These are phyloP conservation scores for Chenopodium formosanum DNA, from an alignment of 148 eudicot species.

Conservation along the genomic window DNA sequence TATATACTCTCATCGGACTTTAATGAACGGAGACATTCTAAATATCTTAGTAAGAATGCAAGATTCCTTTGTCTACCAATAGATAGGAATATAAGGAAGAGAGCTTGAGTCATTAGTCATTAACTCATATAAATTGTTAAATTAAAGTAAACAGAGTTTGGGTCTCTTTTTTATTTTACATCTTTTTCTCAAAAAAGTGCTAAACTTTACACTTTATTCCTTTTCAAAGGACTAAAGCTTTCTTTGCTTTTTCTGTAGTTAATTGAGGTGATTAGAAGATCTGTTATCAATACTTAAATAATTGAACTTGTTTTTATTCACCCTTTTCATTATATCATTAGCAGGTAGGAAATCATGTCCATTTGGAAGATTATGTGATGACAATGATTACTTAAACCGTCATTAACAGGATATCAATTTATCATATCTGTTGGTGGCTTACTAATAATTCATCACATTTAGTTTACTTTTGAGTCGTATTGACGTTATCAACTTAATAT, in stretches of 20 bases:
- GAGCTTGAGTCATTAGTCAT: too few relatives aligned
- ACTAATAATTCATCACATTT: not conserved
- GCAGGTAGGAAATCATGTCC: constrained; percentile 14
- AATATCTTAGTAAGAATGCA: too few relatives aligned
- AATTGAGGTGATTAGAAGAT: constrained; percentile 7
- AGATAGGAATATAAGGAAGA: too few relatives aligned
- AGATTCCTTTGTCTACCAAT: too few relatives aligned
- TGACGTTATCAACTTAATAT: not conserved
- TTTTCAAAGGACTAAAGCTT: not conserved
- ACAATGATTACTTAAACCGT: constrained; percentile 10
- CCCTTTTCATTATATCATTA: not conserved
- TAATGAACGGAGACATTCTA: too few relatives aligned
- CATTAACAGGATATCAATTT: constrained; percentile 2
- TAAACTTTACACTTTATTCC: not conserved
- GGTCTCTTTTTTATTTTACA: not conserved
- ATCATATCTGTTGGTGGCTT: constrained; percentile 12
- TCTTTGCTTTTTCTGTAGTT: not conserved
- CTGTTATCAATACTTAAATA: not conserved
- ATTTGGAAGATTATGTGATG: constrained; percentile 2
- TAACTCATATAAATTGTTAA: too few relatives aligned
- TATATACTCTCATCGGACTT: too few relatives aligned
- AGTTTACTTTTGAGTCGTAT: not conserved
- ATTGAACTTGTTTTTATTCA: not conserved
- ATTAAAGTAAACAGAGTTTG: not conserved
- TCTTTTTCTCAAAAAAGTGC: not conserved